Conservation (phyloP, 768 basidiomycete species). For the Tubosaeta sp. region DNA sequence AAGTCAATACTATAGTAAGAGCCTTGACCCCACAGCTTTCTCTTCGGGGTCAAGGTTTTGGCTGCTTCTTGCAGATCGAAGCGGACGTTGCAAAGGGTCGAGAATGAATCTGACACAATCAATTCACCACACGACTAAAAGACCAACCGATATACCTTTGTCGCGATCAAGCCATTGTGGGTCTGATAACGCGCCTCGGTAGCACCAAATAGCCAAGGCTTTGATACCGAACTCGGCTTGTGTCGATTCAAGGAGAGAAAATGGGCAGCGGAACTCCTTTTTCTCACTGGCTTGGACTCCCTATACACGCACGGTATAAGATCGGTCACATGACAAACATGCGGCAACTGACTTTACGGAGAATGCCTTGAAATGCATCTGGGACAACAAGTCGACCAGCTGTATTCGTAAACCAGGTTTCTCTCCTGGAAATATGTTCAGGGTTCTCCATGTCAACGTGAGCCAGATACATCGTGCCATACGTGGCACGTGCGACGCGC, state of each 20-base stretch:
- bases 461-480: conserved; percentile 47
- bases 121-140: background rate
- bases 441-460: background rate
- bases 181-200: conserved; percentile 7
- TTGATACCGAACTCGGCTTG: conserved; percentile 2
- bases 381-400: conserved; percentile 4
- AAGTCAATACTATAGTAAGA: conserved; percentile 3
- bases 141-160: background rate
- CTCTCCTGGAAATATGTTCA: conserved; percentile 8
- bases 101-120: conserved; percentile 4
- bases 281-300: conserved; percentile 7
- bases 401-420: conserved; percentile 1
- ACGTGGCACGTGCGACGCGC: conserved; percentile 42
- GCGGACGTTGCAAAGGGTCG: conserved; percentile 8
- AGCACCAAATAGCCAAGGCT: conserved; percentile 3
- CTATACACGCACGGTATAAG: background rate
- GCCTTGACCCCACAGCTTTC: background rate
- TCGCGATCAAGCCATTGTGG: conserved; percentile 11
- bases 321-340: background rate
- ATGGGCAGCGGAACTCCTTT: conserved; percentile 14
- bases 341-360: conserved; percentile 3
- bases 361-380: conserved; percentile 1
- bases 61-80: conserved; percentile 7
- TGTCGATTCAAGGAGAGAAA: background rate
- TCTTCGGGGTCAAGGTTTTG: background rate